Base-by-base conservation (phyloP, 2,329 filamentous ascomycete species). In the Neopestalotiopsis rosae region DNA sequence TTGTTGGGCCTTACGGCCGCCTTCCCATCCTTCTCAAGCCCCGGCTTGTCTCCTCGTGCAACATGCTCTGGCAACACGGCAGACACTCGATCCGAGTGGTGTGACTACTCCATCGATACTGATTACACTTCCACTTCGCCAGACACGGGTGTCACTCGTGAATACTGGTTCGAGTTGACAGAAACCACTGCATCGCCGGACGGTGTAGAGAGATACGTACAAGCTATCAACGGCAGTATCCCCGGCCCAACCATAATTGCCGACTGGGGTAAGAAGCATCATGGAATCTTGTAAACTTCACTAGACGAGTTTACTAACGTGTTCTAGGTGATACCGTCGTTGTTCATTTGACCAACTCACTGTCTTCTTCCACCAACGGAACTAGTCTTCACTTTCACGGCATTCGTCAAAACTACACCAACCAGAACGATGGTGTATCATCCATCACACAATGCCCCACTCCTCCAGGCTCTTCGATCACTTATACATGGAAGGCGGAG, bases 341-440 rank as follows among this genome's bases (percentile, higher is more conserved):
- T n/a, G 78, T 89, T 10, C 86, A 86, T 66, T 84, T 91, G 7
- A 86, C 80, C 45, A 92, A 90, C 75, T 76, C 75, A 1, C 69
- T 83, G 40, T 59, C 71, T 73, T 81, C 52, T 17, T 63, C 57
- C 13, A 67, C 83, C 70, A 91, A 91, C 70, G 88, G 89, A 40
- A 91, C 88, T 9, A 83, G 83, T 7, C 86, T 91, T 28, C 90
- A 92, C 74, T 91, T 85, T 79, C 89, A 92, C 73, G 90, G 89
- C 24, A 80, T 92, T 45, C 84, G 87, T 5, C 88, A 91, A 74
- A 81, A 84, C 70, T 80, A 84, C 74, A 87, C 82, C 63, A 87
- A 85, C 72, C 80, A 86, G 68, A 81, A 86, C 67, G 89, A 91
- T 72, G 90, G 90, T 67, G 88, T 90, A 3, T 79, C 76, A 0